Conservation (phyloP, 2,329 filamentous ascomycete species). For the Ceratocystis eucalypticola region DNA sequence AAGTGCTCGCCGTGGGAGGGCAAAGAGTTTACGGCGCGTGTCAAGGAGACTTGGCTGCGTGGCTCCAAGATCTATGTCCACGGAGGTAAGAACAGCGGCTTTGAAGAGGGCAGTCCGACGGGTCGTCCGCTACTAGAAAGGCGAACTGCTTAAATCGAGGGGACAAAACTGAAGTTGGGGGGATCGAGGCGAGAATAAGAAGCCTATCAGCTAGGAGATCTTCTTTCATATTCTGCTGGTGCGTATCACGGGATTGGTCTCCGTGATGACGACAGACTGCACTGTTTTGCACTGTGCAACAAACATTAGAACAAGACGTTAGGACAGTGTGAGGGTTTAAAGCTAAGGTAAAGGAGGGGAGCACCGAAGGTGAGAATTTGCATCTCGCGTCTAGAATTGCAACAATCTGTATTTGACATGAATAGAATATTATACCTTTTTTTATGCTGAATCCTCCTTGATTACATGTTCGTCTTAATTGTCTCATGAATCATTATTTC, state of each 20-base stretch:
- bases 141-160: slow-evolving; percentile 25
- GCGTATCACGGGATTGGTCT: background rate
- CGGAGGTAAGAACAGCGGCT: slow-evolving; percentile 39
- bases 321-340: background rate
- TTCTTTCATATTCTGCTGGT: background rate
- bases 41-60: slow-evolving; percentile 73
- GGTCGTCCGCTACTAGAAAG: slow-evolving; percentile 49
- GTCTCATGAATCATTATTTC: background rate
- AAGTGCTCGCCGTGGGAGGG: slow-evolving; percentile 85
- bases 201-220: too few relatives aligned
- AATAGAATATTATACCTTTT: slow-evolving; percentile 1
- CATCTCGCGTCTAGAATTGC: background rate
- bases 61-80: slow-evolving; percentile 62
- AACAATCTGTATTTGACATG: background rate
- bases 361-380: background rate
- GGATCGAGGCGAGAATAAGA: too few relatives aligned
- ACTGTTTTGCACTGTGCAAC: background rate
- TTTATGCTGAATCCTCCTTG: background rate
- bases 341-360: background rate
- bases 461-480: background rate
- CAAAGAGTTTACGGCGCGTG: slow-evolving; percentile 60
- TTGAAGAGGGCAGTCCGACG: slow-evolving; percentile 35
- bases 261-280: background rate
- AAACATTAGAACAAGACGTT: background rate
- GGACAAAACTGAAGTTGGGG: background rate